Evolutionary conservation across 139 green algal genomes (phyloP).

Genomic region (Mychonastes homosphaera): DNA sequence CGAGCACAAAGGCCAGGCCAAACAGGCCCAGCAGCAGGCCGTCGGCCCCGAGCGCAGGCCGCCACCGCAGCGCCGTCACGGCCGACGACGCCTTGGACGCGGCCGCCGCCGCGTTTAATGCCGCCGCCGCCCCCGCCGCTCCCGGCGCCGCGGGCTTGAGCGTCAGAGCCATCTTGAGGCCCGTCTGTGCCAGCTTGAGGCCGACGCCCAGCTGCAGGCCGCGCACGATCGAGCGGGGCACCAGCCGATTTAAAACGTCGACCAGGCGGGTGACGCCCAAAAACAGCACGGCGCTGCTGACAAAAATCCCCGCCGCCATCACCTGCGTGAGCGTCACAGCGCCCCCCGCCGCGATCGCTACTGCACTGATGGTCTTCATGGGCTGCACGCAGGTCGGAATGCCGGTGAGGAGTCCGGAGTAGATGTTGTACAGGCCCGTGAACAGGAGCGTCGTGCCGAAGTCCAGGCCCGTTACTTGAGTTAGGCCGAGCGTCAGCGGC

Average conservation of each 20-base stretch:
- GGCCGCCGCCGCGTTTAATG: not conserved
- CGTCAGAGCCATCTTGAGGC: not conserved
- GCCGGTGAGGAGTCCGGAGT: slow-evolving; percentile 44
- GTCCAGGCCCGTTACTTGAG: slow-evolving; percentile 31
- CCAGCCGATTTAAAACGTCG: slow-evolving; percentile 27
- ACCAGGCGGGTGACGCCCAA: slow-evolving; percentile 48
- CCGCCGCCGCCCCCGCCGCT: not conserved
- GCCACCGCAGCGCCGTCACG: not conserved
- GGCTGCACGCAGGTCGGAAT: slow-evolving; percentile 58
- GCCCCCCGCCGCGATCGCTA: slow-evolving; percentile 42
- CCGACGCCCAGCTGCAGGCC: slow-evolving; percentile 61
- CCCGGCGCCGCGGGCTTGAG: not conserved
- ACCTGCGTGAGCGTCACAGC: slow-evolving; percentile 37
- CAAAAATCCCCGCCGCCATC: slow-evolving; percentile 50
- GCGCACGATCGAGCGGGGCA: slow-evolving; percentile 27
- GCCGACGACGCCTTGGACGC: not conserved
- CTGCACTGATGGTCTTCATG: slow-evolving; percentile 77
- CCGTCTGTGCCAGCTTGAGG: slow-evolving; percentile 42
- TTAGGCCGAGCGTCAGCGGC: slow-evolving; percentile 28
- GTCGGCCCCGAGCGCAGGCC: slow-evolving; percentile 25
- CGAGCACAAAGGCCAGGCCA: slow-evolving; percentile 32
- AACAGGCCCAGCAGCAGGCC: slow-evolving; percentile 41
- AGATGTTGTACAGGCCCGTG: slow-evolving; percentile 66
- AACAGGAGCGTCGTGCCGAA: slow-evolving; percentile 66
- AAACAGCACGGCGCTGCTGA: slow-evolving; percentile 37